phyloP scores from a whole-genome alignment of 768 basidiomycete species.

The Amanita jacksonii region DNA sequence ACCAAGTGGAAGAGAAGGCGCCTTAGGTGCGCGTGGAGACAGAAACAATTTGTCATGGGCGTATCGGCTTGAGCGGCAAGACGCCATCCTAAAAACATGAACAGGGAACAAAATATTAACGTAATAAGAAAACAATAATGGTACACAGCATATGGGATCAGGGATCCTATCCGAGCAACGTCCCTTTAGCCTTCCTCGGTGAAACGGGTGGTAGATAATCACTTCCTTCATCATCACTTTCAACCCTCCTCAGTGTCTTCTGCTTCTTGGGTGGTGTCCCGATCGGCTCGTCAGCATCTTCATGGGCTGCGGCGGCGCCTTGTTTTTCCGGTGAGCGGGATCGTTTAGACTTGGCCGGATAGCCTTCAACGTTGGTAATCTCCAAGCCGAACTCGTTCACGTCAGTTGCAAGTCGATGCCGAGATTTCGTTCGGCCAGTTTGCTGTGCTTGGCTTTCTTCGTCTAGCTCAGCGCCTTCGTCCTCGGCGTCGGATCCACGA shows the following conservation, averaged over 20 bases:
- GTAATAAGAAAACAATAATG: not conserved
- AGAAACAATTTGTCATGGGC: too few relatives aligned
- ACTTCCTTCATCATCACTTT: conserved; percentile 18
- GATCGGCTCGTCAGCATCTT: conserved; percentile 10
- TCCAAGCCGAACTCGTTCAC: conserved; percentile 31
- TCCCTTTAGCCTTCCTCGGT: conserved; percentile 17
- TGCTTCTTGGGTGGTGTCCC: conserved; percentile 27
- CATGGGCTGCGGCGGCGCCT: not conserved
- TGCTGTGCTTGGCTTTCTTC: conserved; percentile 14
- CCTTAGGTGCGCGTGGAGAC: too few relatives aligned
- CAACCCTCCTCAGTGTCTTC: conserved; percentile 16
- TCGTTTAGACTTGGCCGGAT: conserved; percentile 31
- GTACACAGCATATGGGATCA: not conserved
- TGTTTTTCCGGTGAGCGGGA: conserved; percentile 4
- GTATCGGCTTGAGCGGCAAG: too few relatives aligned
- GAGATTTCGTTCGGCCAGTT: conserved; percentile 12
- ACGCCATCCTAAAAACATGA: too few relatives aligned
- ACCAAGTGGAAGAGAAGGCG: too few relatives aligned
- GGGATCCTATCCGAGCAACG: not conserved
- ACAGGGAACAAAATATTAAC: too few relatives aligned
- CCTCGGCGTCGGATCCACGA: conserved; percentile 19
- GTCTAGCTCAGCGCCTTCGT: conserved; percentile 18
- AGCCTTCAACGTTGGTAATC: conserved; percentile 33
- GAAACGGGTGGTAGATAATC: not conserved
- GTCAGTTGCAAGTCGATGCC: conserved; percentile 8